A percentile compares a stretch with the other conserved stretches of the same genome.
Conservation (phyloP, 306 rosid genomes). For the Hylodesmum podocarpum region DNA sequence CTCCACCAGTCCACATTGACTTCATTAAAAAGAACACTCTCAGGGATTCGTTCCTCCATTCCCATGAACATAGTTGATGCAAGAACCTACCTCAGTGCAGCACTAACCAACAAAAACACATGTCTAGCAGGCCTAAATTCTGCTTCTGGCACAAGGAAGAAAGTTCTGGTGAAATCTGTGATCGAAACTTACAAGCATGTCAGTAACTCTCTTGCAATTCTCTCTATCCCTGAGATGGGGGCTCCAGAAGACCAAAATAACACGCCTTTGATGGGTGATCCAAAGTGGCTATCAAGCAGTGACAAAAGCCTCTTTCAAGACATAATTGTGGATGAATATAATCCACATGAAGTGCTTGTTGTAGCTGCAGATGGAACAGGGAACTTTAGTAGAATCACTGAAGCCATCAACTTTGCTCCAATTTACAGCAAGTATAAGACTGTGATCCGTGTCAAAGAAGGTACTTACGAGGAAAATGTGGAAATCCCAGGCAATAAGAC, state of each 20-base stretch:
- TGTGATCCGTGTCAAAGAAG: constrained; percentile 56
- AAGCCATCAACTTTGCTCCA: constrained; percentile 67
- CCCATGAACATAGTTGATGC: constrained; percentile 40
- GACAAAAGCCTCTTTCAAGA: constrained; percentile 14
- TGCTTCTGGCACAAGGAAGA: constrained; percentile 66
- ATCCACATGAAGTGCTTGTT: constrained; percentile 44
- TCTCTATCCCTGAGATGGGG: constrained; percentile 26
- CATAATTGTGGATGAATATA: constrained; percentile 34
- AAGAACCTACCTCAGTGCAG: constrained; percentile 70
- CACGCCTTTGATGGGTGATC: constrained; percentile 25
- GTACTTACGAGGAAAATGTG: constrained; percentile 69
- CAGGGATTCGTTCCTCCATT: constrained; percentile 31
- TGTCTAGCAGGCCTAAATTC: constrained; percentile 79
- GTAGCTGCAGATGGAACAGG: constrained; percentile 74
- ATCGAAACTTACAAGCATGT: constrained; percentile 58
- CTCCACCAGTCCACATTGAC: constrained; percentile 67
- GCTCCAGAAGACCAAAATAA: constrained; percentile 24
- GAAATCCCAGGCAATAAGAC: constrained; percentile 61
- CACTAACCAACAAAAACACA: constrained; percentile 80
- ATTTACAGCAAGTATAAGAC: constrained; percentile 54
- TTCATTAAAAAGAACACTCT: constrained; percentile 50
- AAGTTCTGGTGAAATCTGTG: constrained; percentile 45
- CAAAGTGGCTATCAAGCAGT: constrained; percentile 43
- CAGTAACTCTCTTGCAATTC: constrained; percentile 67
- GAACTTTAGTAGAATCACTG: constrained; percentile 58